These are phyloP conservation scores for Tetrapisispora arboricola DNA, from an alignment of 805 yeast genomes.

Conservation along the genomic window DNA sequence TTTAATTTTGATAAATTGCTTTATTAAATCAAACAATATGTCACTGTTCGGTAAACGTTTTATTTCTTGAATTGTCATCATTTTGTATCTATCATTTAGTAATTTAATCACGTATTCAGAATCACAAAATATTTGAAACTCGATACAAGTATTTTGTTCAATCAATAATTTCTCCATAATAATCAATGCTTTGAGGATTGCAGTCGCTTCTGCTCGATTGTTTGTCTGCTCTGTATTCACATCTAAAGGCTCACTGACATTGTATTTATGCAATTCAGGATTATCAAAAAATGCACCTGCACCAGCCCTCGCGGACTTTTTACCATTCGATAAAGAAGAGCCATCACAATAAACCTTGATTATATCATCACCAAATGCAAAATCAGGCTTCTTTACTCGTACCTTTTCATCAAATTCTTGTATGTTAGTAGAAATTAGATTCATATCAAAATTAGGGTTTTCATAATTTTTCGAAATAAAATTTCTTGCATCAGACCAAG, in stretches of 20 bases:
- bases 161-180: slow-evolving; percentile 28
- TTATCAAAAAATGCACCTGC: slow-evolving; percentile 72
- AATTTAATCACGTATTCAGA: slow-evolving; percentile 55
- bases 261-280: slow-evolving; percentile 23
- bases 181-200: slow-evolving; percentile 47
- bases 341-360: slow-evolving; percentile 63
- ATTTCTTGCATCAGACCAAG: slow-evolving; percentile 25
- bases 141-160: slow-evolving; percentile 9
- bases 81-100: slow-evolving; percentile 44
- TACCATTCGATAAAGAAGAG: slow-evolving; percentile 55
- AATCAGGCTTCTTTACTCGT: neutral
- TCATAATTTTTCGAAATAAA: slow-evolving; percentile 15
- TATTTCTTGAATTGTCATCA: slow-evolving; percentile 40
- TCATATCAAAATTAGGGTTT: slow-evolving; percentile 9
- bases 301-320: slow-evolving; percentile 35
- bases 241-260: slow-evolving; percentile 43
- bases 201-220: slow-evolving; percentile 70
- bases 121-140: slow-evolving; percentile 50
- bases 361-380: neutral
- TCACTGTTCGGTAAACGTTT: slow-evolving; percentile 21
- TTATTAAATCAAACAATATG: slow-evolving; percentile 29
- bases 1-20: slow-evolving; percentile 34
- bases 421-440: slow-evolving; percentile 11
- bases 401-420: slow-evolving; percentile 7
- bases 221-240: slow-evolving; percentile 48